Conservation (phyloP, 139 green algal genomes). For the Chlorella vulgaris region DNA sequence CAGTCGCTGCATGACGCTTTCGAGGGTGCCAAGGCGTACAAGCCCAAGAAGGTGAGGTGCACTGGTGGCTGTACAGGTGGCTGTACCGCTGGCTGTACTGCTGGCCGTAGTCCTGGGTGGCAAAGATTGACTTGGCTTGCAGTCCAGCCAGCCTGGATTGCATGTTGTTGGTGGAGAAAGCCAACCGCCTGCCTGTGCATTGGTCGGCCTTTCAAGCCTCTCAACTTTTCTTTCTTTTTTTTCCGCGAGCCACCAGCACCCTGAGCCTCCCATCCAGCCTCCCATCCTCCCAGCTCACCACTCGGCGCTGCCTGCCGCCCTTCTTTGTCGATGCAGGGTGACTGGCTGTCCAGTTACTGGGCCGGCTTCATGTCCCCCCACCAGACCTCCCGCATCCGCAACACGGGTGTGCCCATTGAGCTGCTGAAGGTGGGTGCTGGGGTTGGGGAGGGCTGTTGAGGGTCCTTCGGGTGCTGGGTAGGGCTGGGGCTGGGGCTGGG, state of each 20-base stretch:
- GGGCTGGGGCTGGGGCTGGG: too few relatives aligned
- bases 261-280: too few relatives aligned
- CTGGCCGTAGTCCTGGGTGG: too few relatives aligned
- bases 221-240: too few relatives aligned
- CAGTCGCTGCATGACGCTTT: slow-evolving; percentile 81
- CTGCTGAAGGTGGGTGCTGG: slow-evolving; percentile 47
- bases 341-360: slow-evolving; percentile 48
- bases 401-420: slow-evolving; percentile 83
- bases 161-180: too few relatives aligned
- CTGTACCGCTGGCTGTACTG: background rate
- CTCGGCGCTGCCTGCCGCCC: too few relatives aligned
- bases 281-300: too few relatives aligned
- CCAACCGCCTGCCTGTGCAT: too few relatives aligned
- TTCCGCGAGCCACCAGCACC: too few relatives aligned
- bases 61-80: background rate
- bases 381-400: slow-evolving; percentile 89
- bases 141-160: too few relatives aligned
- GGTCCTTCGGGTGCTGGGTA: too few relatives aligned
- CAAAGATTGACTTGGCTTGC: background rate
- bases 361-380: slow-evolving; percentile 91
- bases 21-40: slow-evolving; percentile 83
- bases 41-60: slow-evolving; percentile 52
- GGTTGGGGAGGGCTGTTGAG: background rate
- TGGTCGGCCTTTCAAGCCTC: too few relatives aligned
- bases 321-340: slow-evolving; percentile 24